These are phyloP conservation scores for Sphaerobolus stellatus DNA, from an alignment of 1,284 basidiomycete genomes.

Conservation along the genomic window DNA sequence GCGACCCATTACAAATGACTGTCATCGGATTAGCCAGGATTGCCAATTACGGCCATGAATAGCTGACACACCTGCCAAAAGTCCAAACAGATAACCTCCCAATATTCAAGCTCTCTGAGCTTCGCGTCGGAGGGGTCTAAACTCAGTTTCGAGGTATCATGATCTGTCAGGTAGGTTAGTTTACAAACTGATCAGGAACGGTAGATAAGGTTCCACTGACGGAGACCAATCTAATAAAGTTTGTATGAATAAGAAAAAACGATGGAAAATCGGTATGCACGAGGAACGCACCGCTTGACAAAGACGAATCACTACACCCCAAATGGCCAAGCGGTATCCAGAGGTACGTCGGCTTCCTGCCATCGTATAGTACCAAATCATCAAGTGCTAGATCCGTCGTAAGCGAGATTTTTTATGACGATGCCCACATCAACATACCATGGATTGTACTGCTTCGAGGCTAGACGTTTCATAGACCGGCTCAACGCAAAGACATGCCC, in stretches of 20 bases:
- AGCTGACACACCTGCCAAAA: conserved; percentile 10
- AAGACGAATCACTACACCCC: conserved; percentile 12
- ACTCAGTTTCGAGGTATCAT: conserved; percentile 8
- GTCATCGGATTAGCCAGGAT: background rate
- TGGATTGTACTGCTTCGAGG: conserved; percentile 48
- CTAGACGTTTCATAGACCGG: conserved; percentile 47
- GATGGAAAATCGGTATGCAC: background rate
- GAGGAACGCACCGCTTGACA: conserved; percentile 8
- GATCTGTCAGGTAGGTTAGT: conserved; percentile 2
- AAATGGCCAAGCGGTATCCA: conserved; percentile 12
- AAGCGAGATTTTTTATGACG: background rate
- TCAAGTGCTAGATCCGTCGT: conserved; percentile 5
- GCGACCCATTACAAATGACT: conserved; percentile 11
- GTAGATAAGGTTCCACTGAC: conserved; percentile 1
- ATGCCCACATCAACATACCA: conserved; percentile 38
- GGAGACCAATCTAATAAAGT: conserved; percentile 9
- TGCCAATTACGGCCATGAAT: background rate
- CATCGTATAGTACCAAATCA: conserved; percentile 14
- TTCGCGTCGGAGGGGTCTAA: conserved; percentile 5
- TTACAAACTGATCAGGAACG: background rate
- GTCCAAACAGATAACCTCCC: conserved; percentile 13
- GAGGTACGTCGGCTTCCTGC: conserved; percentile 7
- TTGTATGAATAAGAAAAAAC: background rate
- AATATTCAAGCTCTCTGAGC: conserved; percentile 11
- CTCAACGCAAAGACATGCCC: conserved; percentile 47